Conservation (phyloP, 441 rosid species). For the Mallotus repandus region DNA sequence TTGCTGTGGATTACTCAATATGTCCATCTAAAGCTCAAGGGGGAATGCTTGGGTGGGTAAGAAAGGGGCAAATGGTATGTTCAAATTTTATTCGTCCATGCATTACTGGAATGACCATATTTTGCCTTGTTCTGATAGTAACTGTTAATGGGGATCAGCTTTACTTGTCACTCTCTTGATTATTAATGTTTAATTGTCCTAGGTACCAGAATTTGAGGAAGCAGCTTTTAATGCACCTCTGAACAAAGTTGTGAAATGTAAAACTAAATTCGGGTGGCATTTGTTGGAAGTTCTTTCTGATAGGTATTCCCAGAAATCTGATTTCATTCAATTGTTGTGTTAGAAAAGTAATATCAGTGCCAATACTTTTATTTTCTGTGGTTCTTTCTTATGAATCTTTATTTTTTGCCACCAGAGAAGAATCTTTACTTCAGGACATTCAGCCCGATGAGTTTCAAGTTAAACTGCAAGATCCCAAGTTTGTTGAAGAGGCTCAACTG, state of each 20-base stretch:
- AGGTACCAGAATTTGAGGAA: constrained; percentile 93
- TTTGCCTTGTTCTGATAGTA: not conserved
- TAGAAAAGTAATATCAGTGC: constrained; percentile 7
- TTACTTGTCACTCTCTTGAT: constrained; percentile 15
- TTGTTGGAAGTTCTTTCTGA: constrained; percentile 86
- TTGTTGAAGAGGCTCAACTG: constrained; percentile 70
- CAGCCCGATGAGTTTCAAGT: constrained; percentile 66
- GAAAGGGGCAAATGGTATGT: constrained; percentile 75
- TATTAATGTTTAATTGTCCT: constrained; percentile 22
- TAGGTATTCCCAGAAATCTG: constrained; percentile 48
- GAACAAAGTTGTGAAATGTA: constrained; percentile 70
- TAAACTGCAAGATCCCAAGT: constrained; percentile 74
- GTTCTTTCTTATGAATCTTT: constrained; percentile 8
- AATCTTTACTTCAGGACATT: constrained; percentile 47
- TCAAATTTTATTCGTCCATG: not conserved
- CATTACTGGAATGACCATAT: not conserved
- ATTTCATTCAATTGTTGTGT: constrained; percentile 12
- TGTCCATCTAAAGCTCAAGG: constrained; percentile 82
- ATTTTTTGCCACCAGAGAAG: constrained; percentile 41
- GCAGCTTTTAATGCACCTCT: constrained; percentile 71
- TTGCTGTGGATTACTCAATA: constrained; percentile 70
- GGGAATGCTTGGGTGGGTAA: constrained; percentile 94
- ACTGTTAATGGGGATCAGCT: not conserved
- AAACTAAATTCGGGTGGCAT: constrained; percentile 88
- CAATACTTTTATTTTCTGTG: constrained; percentile 13